Conservation (phyloP, 2,329 filamentous ascomycete genomes). For the Fusarium continuum region DNA sequence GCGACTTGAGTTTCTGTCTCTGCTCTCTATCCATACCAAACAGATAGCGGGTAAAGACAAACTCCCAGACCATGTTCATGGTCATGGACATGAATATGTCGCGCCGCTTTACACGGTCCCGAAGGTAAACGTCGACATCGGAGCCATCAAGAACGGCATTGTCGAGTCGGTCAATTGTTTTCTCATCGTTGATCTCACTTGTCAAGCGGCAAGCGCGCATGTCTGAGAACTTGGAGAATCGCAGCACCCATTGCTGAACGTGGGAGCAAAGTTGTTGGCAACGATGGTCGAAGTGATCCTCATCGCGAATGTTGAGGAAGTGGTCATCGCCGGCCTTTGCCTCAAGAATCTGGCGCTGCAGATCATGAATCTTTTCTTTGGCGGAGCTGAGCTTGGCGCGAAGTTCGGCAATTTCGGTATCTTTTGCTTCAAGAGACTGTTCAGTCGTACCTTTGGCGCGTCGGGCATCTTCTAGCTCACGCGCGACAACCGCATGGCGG, state of each 20-base stretch:
- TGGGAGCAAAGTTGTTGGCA: slow-evolving; percentile 96
- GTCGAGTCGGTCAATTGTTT: slow-evolving; percentile 92
- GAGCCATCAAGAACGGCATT: slow-evolving; percentile 94
- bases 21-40: slow-evolving; percentile 99
- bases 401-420: slow-evolving; percentile 82
- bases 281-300: slow-evolving; percentile 93
- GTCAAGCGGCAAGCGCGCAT: slow-evolving; percentile 86
- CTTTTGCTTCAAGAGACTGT: slow-evolving; percentile 78
- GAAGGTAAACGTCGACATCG: slow-evolving; percentile 87
- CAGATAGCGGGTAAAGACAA: slow-evolving; percentile 95
- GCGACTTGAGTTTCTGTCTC: slow-evolving; percentile 93
- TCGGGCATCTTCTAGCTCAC: slow-evolving; percentile 75
- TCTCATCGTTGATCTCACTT: slow-evolving; percentile 87
- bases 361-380: slow-evolving; percentile 65
- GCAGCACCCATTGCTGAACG: slow-evolving; percentile 96
- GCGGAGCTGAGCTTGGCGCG: slow-evolving; percentile 81
- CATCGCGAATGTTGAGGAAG: slow-evolving; percentile 83
- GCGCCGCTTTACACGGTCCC: slow-evolving; percentile 85
- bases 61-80: slow-evolving; percentile 99
- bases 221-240: slow-evolving; percentile 98
- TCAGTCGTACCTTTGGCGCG: slow-evolving; percentile 69
- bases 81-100: slow-evolving; percentile 99
- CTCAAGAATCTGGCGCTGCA: slow-evolving; percentile 64
- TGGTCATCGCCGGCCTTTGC: slow-evolving; percentile 70
- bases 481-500: slow-evolving; percentile 71